These are phyloP conservation scores for Prunus yedoensis DNA, from an alignment of 331 rosid species.

Conservation along the genomic window DNA sequence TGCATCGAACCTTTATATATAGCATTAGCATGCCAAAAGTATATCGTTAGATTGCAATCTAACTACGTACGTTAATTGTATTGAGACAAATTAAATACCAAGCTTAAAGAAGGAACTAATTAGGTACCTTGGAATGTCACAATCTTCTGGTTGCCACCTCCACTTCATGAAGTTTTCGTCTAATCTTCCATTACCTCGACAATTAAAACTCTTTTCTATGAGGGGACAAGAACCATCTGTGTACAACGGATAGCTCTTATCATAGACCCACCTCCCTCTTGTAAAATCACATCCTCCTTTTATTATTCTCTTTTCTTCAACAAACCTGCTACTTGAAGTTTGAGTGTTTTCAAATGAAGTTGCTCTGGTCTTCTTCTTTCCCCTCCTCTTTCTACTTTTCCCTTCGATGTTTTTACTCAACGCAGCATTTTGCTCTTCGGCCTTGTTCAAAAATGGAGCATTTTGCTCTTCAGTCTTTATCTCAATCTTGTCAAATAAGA, in stretches of 20 bases:
- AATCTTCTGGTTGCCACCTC: slow-evolving; percentile 82
- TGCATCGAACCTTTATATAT: slow-evolving; percentile 66
- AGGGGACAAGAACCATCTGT: slow-evolving; percentile 62
- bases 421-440: slow-evolving; percentile 18
- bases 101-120: background rate
- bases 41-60: slow-evolving; percentile 7
- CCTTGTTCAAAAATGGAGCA: background rate
- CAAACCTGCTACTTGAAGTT: slow-evolving; percentile 5
- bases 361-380: slow-evolving; percentile 1
- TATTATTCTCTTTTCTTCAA: slow-evolving; percentile 23
- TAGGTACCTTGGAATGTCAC: slow-evolving; percentile 62
- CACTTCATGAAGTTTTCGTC: slow-evolving; percentile 66
- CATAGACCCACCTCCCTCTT: slow-evolving; percentile 47
- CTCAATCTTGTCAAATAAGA: slow-evolving; percentile 20
- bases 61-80: background rate
- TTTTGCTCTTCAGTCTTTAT: slow-evolving; percentile 24
- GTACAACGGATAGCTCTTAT: slow-evolving; percentile 70
- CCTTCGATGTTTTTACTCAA: background rate
- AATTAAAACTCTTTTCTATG: slow-evolving; percentile 89
- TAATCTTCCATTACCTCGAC: slow-evolving; percentile 78
- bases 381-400: background rate
- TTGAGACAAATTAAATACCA: slow-evolving; percentile 14
- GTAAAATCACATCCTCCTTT: slow-evolving; percentile 17
- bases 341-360: slow-evolving; percentile 15
- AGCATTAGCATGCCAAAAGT: background rate